Base-by-base conservation (phyloP, 2,329 filamentous ascomycete genomes). In the Biscogniauxia sp. region DNA sequence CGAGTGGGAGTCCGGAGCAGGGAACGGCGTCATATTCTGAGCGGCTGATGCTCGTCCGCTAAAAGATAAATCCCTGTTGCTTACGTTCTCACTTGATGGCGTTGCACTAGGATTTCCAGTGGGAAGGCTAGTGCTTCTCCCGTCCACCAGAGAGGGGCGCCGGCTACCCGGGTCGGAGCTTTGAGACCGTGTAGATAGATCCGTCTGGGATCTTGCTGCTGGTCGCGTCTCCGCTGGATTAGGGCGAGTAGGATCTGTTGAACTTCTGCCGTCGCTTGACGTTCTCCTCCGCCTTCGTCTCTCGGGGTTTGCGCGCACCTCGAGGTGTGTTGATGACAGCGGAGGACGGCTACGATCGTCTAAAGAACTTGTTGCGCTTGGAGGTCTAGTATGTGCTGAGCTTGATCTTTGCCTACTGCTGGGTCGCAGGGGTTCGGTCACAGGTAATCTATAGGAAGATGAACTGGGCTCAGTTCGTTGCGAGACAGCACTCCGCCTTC, bases 201-300 rank as follows among this genome's bases (percentile, higher is more conserved):
- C 89, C 1, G 85, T 89, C 53, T 88, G 84, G 19, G 90, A 91
- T 20, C 84, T 82, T 20, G 84, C 79, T 13, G 84, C 82, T 51
- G 82, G 81, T 56, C 80, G 77, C 25, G 77, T 70, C 13, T 82
- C 77, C 26, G 78, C 70, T 50, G 79, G 72, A 1, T 77, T 73
- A 17, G 76, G 73, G 55, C 76, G 75, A 19, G 77, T 67, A 2
- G 84, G 81, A 2, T 81, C 74, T 5, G 84, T 87, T 6, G 81
- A 76, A 64, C 83, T 85, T 55, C 85, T 81, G n/a, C 79, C 77
- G 7, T 78, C 79, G 65, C 85, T 88, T 0, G 81, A 78, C 1
- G 83, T 83, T 51, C 84, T 77, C 56, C 85, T 78, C 53, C 78
- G 73, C 17, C 76, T 72, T 52, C 75, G 70, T 20, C 76, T 72